phyloP scores from a whole-genome alignment of 305 asterid genomes.

The Ruellia speciosa region DNA sequence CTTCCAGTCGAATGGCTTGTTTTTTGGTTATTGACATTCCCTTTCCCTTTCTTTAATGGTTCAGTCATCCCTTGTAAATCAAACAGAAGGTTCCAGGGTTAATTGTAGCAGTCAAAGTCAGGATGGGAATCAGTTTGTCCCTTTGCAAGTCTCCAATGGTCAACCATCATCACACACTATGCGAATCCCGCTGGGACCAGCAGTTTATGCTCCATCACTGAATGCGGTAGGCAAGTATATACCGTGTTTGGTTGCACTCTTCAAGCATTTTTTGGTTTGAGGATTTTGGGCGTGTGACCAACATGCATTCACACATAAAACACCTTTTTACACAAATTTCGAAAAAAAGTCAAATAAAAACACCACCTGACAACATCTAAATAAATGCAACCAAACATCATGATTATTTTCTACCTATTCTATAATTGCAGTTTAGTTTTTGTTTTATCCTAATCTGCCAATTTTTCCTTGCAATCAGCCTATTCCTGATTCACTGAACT shows the following conservation, averaged over 20 bases:
- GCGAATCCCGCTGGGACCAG: slow-evolving; percentile 61
- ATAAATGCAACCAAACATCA: too few relatives aligned
- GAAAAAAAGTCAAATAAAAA: too few relatives aligned
- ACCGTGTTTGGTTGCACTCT: too few relatives aligned
- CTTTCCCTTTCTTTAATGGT: slow-evolving; percentile 8
- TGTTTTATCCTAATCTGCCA: slow-evolving; percentile 19
- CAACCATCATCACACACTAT: slow-evolving; percentile 40
- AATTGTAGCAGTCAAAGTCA: slow-evolving; percentile 40
- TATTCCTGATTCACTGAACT: slow-evolving; percentile 71
- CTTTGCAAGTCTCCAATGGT: slow-evolving; percentile 43
- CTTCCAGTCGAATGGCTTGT: too few relatives aligned
- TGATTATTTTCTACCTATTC: too few relatives aligned
- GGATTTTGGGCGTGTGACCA: too few relatives aligned
- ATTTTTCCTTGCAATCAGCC: slow-evolving; percentile 40
- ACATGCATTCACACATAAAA: not conserved
- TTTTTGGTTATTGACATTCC: slow-evolving; percentile 5
- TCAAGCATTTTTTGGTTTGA: not conserved
- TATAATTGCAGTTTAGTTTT: too few relatives aligned
- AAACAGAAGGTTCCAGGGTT: slow-evolving; percentile 37
- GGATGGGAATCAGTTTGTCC: slow-evolving; percentile 40
- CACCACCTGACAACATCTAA: too few relatives aligned
- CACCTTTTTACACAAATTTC: not conserved
- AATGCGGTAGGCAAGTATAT: slow-evolving; percentile 60
- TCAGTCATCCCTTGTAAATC: slow-evolving; percentile 50
- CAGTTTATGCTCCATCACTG: slow-evolving; percentile 52